A percentile compares a stretch with the other conserved stretches of the same genome.
phyloP scores from a whole-genome alignment of 176 grass and related monocot genomes.

The Aegilops umbellulata region DNA sequence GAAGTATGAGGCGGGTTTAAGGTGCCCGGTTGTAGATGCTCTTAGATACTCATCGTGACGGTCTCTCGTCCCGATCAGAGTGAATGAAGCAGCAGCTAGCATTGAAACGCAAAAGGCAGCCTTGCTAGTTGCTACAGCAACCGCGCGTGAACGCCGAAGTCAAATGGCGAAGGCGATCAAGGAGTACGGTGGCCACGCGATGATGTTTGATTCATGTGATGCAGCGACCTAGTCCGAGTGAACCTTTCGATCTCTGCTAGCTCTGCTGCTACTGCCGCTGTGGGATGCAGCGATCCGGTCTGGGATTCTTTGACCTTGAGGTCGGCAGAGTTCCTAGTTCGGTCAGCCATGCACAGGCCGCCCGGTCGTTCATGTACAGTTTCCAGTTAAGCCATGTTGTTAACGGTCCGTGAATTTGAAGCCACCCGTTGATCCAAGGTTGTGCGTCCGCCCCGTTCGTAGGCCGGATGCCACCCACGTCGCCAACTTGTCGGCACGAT shows the following conservation, averaged over 20 bases:
- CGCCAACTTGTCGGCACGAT: background rate
- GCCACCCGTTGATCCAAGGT: background rate
- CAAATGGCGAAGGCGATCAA: background rate
- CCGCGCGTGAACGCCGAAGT: no score
- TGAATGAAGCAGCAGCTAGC: background rate
- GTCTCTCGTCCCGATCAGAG: no score
- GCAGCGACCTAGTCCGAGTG: no score
- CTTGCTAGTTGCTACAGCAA: no score
- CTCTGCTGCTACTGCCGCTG: background rate
- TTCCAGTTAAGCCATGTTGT: background rate
- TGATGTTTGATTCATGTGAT: background rate
- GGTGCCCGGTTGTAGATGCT: no score
- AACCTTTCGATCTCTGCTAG: background rate
- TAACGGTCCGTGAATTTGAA: background rate
- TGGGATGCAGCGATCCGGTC: background rate
- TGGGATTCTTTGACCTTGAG: background rate
- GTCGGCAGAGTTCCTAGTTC: background rate
- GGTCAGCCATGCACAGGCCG: no score
- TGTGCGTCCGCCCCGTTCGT: background rate
- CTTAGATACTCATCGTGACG: no score
- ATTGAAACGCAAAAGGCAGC: constrained; percentile 31
- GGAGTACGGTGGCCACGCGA: no score
- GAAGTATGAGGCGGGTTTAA: no score
- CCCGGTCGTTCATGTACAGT: background rate
- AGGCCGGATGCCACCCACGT: background rate